Percentiles rank a stretch among this genome's conserved stretches.
Evolutionary conservation across 2,329 filamentous ascomycete species (phyloP).

Genomic region (Mariannaea sp.): DNA sequence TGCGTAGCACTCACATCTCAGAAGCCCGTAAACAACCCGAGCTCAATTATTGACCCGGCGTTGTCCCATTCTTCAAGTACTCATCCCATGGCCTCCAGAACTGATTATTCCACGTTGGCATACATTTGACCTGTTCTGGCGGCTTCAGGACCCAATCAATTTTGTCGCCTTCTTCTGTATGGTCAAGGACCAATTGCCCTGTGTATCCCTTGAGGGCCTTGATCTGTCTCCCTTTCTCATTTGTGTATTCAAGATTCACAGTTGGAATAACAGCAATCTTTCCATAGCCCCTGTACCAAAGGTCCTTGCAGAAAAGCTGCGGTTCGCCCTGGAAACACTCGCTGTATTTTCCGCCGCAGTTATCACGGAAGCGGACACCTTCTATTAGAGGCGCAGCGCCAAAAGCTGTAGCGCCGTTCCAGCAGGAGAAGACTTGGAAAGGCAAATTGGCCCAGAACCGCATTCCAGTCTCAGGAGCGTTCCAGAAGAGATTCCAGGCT

Average conservation of each 20-base stretch:
- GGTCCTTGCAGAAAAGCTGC: conserved; percentile 59
- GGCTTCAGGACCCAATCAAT: conserved; percentile 52
- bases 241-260: conserved; percentile 58
- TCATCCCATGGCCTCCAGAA: conserved; percentile 46
- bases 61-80: no score
- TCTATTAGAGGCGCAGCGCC: conserved; percentile 37
- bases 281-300: conserved; percentile 54
- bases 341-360: conserved; percentile 18
- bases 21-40: no score
- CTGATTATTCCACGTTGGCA: conserved; percentile 47
- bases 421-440: conserved; percentile 64
- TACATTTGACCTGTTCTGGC: conserved; percentile 54
- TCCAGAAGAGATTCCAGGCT: conserved; percentile 54
- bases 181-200: conserved; percentile 39
- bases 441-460: conserved; percentile 46
- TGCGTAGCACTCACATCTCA: no score
- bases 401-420: conserved; percentile 60
- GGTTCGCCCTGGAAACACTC: conserved; percentile 61
- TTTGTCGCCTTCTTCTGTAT: conserved; percentile 36
- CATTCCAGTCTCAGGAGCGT: conserved; percentile 44
- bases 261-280: conserved; percentile 60
- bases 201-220: conserved; percentile 57
- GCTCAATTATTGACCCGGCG: no score
- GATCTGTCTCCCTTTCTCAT: conserved; percentile 48
- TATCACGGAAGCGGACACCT: conserved; percentile 46